Percentiles rank a stretch among this genome's conserved stretches.
Conservation (phyloP, 345 rosid species). For the Ceriops zippeliana region DNA sequence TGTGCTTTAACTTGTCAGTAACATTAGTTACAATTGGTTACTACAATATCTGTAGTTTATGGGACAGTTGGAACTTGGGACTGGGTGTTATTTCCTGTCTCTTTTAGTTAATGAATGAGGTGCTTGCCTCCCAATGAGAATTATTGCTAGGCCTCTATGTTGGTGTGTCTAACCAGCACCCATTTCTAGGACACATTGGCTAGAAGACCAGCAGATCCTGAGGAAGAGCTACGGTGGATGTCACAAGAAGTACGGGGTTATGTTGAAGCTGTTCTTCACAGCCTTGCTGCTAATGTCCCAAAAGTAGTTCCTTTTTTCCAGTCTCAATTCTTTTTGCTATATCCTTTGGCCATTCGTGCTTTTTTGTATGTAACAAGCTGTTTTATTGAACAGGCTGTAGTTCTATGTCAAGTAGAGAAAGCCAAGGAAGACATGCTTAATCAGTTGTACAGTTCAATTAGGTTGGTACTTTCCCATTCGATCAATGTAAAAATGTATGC, state of each 20-base stretch:
- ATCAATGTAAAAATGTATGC: not conserved
- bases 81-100: not conserved
- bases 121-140: not conserved
- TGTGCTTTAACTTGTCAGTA: not conserved
- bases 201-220: conserved; percentile 92
- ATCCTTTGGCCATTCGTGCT: not conserved
- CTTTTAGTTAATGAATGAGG: not conserved
- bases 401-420: conserved; percentile 99
- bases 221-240: conserved; percentile 99
- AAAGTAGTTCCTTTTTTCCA: conserved; percentile 47
- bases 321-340: not conserved
- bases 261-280: conserved; percentile 98
- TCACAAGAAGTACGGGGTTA: conserved; percentile 99
- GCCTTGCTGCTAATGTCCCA: conserved; percentile 98
- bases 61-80: not conserved
- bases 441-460: conserved; percentile 82
- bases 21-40: not conserved
- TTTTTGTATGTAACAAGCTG: conserved; percentile 8
- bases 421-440: conserved; percentile 98
- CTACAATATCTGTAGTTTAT: not conserved
- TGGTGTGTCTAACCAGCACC: not conserved
- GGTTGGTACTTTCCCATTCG: conserved; percentile 39
- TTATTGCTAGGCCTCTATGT: not conserved
- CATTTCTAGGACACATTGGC: conserved; percentile 74
- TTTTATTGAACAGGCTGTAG: conserved; percentile 71